phyloP scores from a whole-genome alignment of 345 rosid species.

The Acer yangbiense region DNA sequence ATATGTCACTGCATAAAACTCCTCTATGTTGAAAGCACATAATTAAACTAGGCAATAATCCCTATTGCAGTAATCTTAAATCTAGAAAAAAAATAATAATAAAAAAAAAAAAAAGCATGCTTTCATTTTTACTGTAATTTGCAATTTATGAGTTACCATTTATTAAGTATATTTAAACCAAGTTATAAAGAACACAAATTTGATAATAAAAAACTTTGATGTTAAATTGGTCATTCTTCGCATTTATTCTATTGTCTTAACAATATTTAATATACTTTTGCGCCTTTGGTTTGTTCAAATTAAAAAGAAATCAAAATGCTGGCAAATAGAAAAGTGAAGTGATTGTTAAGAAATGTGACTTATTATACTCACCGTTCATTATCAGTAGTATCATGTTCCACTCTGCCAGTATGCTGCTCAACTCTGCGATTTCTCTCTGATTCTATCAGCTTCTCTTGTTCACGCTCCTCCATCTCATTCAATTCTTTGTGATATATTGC shows the following conservation, averaged over 20 bases:
- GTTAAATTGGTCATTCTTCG: background rate
- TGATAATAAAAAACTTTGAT: background rate
- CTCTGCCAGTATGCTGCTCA: constrained; percentile 32
- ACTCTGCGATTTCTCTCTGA: constrained; percentile 50
- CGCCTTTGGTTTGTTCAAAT: background rate
- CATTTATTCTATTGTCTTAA: background rate
- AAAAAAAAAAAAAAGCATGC: background rate
- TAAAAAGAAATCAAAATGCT: background rate
- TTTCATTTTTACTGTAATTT: background rate
- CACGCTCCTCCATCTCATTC: constrained; percentile 96
- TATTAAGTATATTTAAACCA: background rate
- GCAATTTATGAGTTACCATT: background rate
- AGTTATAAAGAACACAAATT: background rate
- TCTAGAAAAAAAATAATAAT: background rate
- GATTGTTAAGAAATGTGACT: background rate
- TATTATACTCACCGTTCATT: constrained; percentile 49
- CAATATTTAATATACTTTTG: background rate
- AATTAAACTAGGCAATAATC: background rate
- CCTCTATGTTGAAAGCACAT: background rate
- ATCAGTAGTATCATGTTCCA: constrained; percentile 28
- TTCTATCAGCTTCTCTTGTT: constrained; percentile 78
- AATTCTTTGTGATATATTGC: constrained; percentile 96
- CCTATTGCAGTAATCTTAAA: background rate
- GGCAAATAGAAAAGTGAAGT: background rate
- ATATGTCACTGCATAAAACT: background rate